Conservation (phyloP, 2,329 filamentous ascomycete genomes). For the Trichophyton benhamiae region DNA sequence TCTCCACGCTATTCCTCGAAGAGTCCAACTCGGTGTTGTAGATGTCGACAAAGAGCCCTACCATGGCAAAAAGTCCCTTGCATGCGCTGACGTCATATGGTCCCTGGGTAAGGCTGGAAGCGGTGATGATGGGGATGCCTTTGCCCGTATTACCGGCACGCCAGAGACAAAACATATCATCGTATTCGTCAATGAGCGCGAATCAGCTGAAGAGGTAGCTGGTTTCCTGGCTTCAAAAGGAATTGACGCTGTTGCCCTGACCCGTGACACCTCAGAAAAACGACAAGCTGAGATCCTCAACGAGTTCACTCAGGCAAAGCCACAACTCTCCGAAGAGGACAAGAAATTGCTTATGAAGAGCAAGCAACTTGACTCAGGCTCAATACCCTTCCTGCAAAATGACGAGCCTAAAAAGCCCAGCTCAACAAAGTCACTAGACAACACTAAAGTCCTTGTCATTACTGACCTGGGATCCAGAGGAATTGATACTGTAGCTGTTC, state of each 20-base stretch:
- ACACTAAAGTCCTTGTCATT: slow-evolving; percentile 83
- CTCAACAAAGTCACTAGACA: slow-evolving; percentile 27
- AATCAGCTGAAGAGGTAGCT: slow-evolving; percentile 70
- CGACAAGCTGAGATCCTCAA: slow-evolving; percentile 65
- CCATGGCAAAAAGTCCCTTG: slow-evolving; percentile 79
- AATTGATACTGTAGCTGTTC: slow-evolving; percentile 84
- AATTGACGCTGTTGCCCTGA: slow-evolving; percentile 74
- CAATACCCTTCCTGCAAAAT: slow-evolving; percentile 13
- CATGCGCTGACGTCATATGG: slow-evolving; percentile 91
- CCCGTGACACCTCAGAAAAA: slow-evolving; percentile 68
- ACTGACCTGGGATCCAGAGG: slow-evolving; percentile 87
- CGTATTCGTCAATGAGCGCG: slow-evolving; percentile 93
- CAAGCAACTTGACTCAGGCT: slow-evolving; percentile 8
- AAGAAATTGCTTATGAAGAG: slow-evolving; percentile 10
- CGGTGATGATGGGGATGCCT: slow-evolving; percentile 21
- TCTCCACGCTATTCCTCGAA: slow-evolving; percentile 84
- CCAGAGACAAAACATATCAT: slow-evolving; percentile 71
- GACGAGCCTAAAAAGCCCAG: slow-evolving; percentile 5
- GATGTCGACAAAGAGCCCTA: slow-evolving; percentile 90
- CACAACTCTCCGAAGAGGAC: slow-evolving; percentile 22
- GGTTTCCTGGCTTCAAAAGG: slow-evolving; percentile 70
- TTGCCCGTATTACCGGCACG: slow-evolving; percentile 24
- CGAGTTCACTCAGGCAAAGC: slow-evolving; percentile 49
- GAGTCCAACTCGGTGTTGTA: slow-evolving; percentile 85
- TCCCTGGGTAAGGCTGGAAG: slow-evolving; percentile 72